phyloP scores from a whole-genome alignment of 441 rosid genomes.

The Iberis amara region DNA sequence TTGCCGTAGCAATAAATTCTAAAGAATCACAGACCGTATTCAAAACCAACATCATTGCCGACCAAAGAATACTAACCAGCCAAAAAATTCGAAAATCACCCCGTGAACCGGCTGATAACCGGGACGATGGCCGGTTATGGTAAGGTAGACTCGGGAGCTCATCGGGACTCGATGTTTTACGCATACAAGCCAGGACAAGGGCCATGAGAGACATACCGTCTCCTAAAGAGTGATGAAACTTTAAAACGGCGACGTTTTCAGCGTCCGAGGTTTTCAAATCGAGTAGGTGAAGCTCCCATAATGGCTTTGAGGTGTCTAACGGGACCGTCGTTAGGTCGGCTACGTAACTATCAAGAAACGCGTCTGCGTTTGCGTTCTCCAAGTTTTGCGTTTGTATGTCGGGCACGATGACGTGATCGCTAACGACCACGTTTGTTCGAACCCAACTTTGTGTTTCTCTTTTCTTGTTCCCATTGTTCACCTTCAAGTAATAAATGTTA shows the following conservation, averaged over 20 bases:
- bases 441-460: conserved; percentile 36
- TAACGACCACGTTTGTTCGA: conserved; percentile 30
- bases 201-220: conserved; percentile 43
- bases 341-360: conserved; percentile 34
- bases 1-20: conserved; percentile 28
- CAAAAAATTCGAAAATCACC: conserved; percentile 3
- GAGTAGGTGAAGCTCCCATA: conserved; percentile 41
- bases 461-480: conserved; percentile 9
- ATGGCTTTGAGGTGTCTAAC: conserved; percentile 36
- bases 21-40: conserved; percentile 32
- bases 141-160: conserved; percentile 30
- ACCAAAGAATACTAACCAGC: conserved; percentile 27
- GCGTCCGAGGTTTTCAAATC: conserved; percentile 36
- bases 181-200: conserved; percentile 37
- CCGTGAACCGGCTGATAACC: background rate
- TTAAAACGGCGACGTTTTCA: conserved; percentile 30
- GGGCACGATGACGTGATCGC: conserved; percentile 24
- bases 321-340: conserved; percentile 31
- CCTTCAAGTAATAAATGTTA: conserved; percentile 9
- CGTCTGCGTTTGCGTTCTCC: conserved; percentile 21
- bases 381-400: conserved; percentile 1
- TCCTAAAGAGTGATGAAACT: conserved; percentile 41
- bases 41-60: conserved; percentile 19
- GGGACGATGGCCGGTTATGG: conserved; percentile 3
- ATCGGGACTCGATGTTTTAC: conserved; percentile 30